phyloP scores from a whole-genome alignment of 768 basidiomycete species.

The Glaciozyma martinii region DNA sequence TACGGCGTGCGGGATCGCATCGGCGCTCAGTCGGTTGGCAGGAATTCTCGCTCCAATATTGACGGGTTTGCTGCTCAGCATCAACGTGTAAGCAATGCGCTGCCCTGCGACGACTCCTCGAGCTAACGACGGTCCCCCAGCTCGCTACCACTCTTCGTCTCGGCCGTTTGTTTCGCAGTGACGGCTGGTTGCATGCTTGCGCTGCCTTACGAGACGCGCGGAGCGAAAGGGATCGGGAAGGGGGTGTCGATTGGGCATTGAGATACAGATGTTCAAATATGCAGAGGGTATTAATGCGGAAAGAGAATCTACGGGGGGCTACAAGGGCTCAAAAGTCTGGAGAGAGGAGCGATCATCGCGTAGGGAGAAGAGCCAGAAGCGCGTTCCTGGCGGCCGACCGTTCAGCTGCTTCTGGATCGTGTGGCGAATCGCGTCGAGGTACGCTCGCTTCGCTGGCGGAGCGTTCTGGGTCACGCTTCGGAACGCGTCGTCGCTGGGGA shows the following conservation, averaged over 20 bases:
- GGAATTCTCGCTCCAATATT: slow-evolving; percentile 34
- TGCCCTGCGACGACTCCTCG: no score
- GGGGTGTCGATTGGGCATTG: background rate
- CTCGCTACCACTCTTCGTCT: slow-evolving; percentile 28
- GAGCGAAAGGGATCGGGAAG: background rate
- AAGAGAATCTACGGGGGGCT: background rate
- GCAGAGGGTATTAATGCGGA: no score
- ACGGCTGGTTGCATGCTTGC: slow-evolving; percentile 26
- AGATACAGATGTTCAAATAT: background rate
- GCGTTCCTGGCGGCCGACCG: background rate
- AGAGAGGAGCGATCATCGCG: slow-evolving; percentile 8
- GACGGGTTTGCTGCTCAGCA: slow-evolving; percentile 29
- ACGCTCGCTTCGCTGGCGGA: slow-evolving; percentile 24
- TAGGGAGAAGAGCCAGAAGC: slow-evolving; percentile 28
- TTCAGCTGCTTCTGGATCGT: slow-evolving; percentile 15
- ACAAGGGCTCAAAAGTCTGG: background rate
- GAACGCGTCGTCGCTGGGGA: slow-evolving; percentile 28
- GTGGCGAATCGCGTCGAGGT: slow-evolving; percentile 20
- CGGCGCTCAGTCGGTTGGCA: slow-evolving; percentile 68
- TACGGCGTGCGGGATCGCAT: slow-evolving; percentile 78
- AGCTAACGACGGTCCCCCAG: no score
- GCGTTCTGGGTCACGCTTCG: slow-evolving; percentile 16
- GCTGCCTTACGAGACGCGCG: slow-evolving; percentile 8
- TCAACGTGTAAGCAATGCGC: background rate
- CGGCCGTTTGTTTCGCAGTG: slow-evolving; percentile 21